phyloP scores from a whole-genome alignment of 2,329 filamentous ascomycete genomes.

The Xylariaceae sp. region DNA sequence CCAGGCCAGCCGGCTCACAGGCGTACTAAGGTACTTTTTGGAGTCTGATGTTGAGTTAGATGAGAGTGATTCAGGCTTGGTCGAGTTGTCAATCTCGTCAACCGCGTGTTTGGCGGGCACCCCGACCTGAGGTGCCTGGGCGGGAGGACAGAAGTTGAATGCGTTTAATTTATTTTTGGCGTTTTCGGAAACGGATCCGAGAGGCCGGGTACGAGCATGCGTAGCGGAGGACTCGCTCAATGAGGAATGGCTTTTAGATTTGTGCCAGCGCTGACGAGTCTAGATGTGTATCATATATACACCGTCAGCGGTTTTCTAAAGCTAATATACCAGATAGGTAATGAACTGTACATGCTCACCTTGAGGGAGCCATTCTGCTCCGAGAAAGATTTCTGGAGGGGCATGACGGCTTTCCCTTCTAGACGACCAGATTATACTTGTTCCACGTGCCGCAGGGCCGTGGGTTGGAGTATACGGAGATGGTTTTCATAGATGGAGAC shows the following conservation, averaged over 20 bases:
- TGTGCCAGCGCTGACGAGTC: constrained; percentile 45
- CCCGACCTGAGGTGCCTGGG: constrained; percentile 22
- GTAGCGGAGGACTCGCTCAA: constrained; percentile 34
- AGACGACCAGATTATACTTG: constrained; percentile 23
- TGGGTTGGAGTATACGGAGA: not conserved
- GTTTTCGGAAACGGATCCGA: constrained; percentile 51
- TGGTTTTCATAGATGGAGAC: not conserved
- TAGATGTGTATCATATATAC: constrained; percentile 3
- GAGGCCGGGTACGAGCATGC: constrained; percentile 32
- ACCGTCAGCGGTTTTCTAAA: not conserved
- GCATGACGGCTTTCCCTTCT: constrained; percentile 31
- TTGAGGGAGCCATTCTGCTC: constrained; percentile 36
- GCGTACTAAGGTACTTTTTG: constrained; percentile 41
- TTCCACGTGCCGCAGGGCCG: constrained; percentile 6
- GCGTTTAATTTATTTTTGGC: constrained; percentile 58
- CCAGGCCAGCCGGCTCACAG: constrained; percentile 52
- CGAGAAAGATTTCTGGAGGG: constrained; percentile 41
- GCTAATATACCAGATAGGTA: not conserved
- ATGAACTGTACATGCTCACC: constrained; percentile 23
- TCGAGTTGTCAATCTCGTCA: constrained; percentile 7
- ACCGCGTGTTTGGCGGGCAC: constrained; percentile 17
- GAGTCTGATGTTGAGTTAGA: constrained; percentile 15
- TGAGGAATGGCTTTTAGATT: constrained; percentile 50
- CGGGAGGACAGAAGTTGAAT: constrained; percentile 50
- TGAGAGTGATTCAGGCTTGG: constrained; percentile 4